phyloP scores from a whole-genome alignment of 495 filamentous ascomycete genomes.

The Darksidea phi region DNA sequence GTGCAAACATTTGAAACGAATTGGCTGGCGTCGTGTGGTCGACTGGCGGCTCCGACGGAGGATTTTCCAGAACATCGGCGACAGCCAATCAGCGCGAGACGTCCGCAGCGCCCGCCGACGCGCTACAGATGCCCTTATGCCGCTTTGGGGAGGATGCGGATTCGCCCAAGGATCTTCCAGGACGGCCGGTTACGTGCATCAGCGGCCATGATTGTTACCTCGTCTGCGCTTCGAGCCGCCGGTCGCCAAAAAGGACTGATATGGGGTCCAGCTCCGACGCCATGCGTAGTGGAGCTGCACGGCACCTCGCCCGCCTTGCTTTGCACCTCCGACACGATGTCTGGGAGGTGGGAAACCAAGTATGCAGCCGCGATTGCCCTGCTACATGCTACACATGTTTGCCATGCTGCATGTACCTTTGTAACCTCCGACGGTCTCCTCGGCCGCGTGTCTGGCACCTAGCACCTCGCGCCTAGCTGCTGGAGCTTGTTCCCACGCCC shows the following conservation, averaged over 20 bases:
- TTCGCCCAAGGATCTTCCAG: constrained; percentile 11
- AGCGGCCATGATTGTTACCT: constrained; percentile 13
- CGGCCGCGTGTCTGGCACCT: no score
- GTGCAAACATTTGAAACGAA: no score
- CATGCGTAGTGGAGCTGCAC: background rate
- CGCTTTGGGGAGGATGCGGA: constrained; percentile 5
- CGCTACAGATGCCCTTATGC: background rate
- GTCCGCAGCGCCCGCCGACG: background rate
- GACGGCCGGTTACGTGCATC: constrained; percentile 12
- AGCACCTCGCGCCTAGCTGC: no score
- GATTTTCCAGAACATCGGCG: no score
- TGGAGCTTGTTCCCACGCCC: constrained; percentile 8
- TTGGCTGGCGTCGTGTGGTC: no score
- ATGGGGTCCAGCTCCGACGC: background rate
- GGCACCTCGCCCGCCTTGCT: background rate
- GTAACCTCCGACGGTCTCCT: no score
- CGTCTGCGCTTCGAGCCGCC: background rate
- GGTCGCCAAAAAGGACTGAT: background rate
- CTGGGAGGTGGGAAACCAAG: background rate
- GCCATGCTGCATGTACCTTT: background rate
- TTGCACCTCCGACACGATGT: background rate
- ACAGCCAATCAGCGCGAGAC: no score
- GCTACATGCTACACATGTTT: background rate
- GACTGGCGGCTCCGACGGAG: no score
- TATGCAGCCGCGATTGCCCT: background rate